Base-by-base conservation (phyloP, 2,329 filamentous ascomycete genomes). In the Stylonectria norvegica region DNA sequence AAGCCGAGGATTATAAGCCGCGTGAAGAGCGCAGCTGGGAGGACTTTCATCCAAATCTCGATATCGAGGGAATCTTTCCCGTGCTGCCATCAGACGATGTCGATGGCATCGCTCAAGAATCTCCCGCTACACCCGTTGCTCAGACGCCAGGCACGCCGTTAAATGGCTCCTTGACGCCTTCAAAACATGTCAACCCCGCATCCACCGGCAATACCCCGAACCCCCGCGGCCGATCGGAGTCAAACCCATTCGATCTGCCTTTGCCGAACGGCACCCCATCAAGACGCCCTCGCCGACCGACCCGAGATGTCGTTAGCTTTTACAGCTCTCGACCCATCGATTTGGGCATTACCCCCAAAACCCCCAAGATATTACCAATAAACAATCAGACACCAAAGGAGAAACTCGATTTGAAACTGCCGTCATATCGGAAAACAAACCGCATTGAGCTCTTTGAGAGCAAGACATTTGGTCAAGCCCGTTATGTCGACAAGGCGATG, bases 1-100 rank as follows among this genome's bases (percentile, higher is more conserved):
- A 95, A 60, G 90, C 83, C 56, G 93, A 97, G 70, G 90, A 91
- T 36, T 97, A 97, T 68, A 98, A 98, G 63, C 93, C 93, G 20
- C 79, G 93, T 58, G 93, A 98, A 67, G 93, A 98, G 69, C 83
- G 91, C 48, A 88, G 89, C 37, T 98, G 91, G 89, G 90, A 96
- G 59, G 93, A 98, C 62, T 97, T 97, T 50, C 93, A 98, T 64
- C 89, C 89, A 0, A 88, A 96, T 56, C 78, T 98, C 37, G 90
- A 97, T 67, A 89, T 96, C 34, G 89, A 95, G 41, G 77, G 77
- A 10, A 79, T 78, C 4, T 85, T 96, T 49, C 80, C 85, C 52
- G 73, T 95, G 3, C 90, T 90, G 59, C 81, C 78, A 34, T 83
- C 89, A 2, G 83, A 93, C 48, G 87, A 95, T 50, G 84, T 97